Percentiles rank a stretch among this genome's conserved stretches.
phyloP scores from a whole-genome alignment of 2,329 filamentous ascomycete genomes.

The Chrysoporthe austroafricana region DNA sequence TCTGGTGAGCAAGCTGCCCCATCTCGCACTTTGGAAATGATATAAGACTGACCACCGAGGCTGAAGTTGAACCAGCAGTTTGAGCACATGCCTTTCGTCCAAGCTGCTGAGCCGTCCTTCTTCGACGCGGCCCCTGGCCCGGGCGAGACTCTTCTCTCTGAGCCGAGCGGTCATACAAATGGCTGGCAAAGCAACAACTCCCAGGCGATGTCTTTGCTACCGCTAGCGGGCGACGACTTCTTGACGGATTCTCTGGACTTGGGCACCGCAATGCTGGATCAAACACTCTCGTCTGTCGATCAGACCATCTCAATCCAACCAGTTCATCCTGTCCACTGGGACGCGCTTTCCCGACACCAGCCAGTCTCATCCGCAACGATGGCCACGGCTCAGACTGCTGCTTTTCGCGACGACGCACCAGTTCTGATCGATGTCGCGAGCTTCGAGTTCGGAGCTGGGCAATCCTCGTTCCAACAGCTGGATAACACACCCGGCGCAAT shows the following conservation, averaged over 20 bases:
- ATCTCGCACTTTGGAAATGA: conserved; percentile 34
- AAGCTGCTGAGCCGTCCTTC: neutral
- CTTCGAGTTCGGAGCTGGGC: too few relatives aligned
- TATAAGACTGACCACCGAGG: conserved; percentile 36
- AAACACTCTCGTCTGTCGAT: neutral
- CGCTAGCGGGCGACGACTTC: neutral
- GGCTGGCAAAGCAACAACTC: neutral
- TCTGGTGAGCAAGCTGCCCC: neutral
- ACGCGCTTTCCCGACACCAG: neutral
- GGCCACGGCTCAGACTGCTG: too few relatives aligned
- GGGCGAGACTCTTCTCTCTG: neutral
- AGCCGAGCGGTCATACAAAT: neutral
- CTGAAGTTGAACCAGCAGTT: neutral
- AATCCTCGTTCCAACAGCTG: too few relatives aligned
- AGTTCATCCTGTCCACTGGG: neutral
- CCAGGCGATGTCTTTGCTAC: neutral
- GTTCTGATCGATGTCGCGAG: too few relatives aligned
- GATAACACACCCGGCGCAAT: too few relatives aligned
- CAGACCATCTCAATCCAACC: neutral
- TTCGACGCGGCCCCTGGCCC: neutral
- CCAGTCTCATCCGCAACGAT: too few relatives aligned
- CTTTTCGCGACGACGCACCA: too few relatives aligned
- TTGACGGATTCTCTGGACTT: neutral
- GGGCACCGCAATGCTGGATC: neutral
- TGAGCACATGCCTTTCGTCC: too few relatives aligned